phyloP scores from a whole-genome alignment of 106 monocot species.

The Acorus gramineus region DNA sequence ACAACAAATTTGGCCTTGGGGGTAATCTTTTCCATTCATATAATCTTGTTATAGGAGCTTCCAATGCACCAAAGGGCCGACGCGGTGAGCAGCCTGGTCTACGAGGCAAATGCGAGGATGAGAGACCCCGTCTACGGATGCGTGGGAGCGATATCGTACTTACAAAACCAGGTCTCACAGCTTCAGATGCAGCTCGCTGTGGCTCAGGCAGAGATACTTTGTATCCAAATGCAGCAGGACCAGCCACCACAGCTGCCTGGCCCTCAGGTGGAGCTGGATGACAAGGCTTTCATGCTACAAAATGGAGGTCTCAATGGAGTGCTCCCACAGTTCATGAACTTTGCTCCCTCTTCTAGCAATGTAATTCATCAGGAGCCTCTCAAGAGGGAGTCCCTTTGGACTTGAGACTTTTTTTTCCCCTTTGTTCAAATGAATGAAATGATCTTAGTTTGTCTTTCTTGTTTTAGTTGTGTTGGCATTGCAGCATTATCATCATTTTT shows the following conservation, averaged over 20 bases:
- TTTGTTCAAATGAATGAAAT: not conserved
- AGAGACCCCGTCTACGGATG: constrained; percentile 79
- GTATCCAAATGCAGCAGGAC: constrained; percentile 71
- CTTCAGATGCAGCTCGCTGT: constrained; percentile 86
- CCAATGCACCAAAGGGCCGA: constrained; percentile 70
- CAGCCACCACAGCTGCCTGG: constrained; percentile 8
- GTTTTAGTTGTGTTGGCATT: not conserved
- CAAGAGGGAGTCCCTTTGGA: constrained; percentile 79
- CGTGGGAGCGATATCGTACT: constrained; percentile 65
- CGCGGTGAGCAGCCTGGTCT: constrained; percentile 76
- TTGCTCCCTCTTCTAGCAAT: constrained; percentile 28
- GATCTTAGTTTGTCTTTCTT: not conserved
- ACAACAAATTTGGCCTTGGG: too few species aligned
- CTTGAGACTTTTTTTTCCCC: constrained; percentile 15
- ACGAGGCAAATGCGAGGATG: constrained; percentile 76
- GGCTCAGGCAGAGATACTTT: constrained; percentile 66
- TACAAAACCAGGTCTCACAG: constrained; percentile 76
- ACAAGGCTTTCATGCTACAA: constrained; percentile 24
- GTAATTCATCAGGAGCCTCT: constrained; percentile 29
- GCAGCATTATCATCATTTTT: not conserved
- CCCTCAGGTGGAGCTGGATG: constrained; percentile 17
- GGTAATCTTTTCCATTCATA: not conserved
- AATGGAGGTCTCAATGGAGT: constrained; percentile 15
- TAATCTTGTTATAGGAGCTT: constrained; percentile 33
- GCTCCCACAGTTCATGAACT: constrained; percentile 38